These are phyloP conservation scores for Penicillium concentricum DNA, from an alignment of 2,329 filamentous ascomycete genomes.

Conservation along the genomic window DNA sequence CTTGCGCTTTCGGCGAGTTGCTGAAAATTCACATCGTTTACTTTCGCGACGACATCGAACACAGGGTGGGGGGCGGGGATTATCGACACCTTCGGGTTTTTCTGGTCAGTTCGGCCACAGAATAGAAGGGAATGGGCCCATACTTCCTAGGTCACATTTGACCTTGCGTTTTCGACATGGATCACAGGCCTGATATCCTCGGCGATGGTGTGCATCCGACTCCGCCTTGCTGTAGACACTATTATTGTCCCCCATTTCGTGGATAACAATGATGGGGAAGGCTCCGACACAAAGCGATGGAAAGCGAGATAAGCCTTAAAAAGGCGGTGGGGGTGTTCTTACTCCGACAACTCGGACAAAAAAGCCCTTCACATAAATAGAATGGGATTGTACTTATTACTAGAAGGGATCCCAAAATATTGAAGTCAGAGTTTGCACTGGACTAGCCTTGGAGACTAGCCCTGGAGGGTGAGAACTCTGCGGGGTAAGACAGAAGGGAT, in stretches of 20 bases:
- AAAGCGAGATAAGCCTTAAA: conserved; percentile 40
- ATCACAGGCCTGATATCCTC: conserved; percentile 51
- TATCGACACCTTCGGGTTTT: conserved; percentile 65
- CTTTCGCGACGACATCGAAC: conserved; percentile 90
- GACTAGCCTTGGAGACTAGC: no score
- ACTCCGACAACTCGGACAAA: conserved; percentile 14
- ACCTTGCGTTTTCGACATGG: conserved; percentile 51
- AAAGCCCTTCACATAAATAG: not conserved
- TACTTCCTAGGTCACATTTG: conserved; percentile 51
- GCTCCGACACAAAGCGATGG: conserved; percentile 33
- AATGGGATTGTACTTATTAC: not conserved
- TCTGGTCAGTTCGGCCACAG: conserved; percentile 16
- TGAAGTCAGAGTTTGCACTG: not conserved
- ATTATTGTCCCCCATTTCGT: conserved; percentile 24
- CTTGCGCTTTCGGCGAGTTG: conserved; percentile 89
- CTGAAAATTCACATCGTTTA: conserved; percentile 96
- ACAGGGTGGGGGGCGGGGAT: conserved; percentile 90
- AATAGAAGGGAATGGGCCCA: conserved; percentile 17
- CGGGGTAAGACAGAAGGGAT: conserved; percentile 26
- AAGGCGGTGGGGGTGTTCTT: conserved; percentile 32
- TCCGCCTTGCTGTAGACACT: conserved; percentile 29
- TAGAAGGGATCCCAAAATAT: not conserved
- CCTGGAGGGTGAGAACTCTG: no score
- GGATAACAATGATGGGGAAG: conserved; percentile 25
- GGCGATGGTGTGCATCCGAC: conserved; percentile 43